Percentiles rank a stretch among this genome's conserved stretches.
These are phyloP conservation scores for Helicocarpus griseus DNA, from an alignment of 2,329 filamentous ascomycete genomes.

Conservation along the genomic window DNA sequence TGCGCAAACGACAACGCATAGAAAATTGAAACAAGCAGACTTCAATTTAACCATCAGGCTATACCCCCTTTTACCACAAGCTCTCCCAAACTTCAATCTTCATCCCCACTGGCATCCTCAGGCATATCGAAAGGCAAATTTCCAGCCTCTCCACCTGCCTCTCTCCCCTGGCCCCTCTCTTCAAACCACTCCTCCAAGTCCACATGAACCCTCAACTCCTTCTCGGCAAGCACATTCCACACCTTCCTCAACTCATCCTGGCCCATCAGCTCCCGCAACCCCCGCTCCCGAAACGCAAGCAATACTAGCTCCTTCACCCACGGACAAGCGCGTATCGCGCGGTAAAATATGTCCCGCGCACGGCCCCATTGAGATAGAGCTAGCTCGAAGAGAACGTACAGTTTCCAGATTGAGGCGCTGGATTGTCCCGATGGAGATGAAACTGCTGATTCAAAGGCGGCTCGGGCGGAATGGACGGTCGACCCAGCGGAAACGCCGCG, in stretches of 20 bases:
- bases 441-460: constrained; percentile 47
- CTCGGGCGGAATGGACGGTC: constrained; percentile 44
- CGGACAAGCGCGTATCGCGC: constrained; percentile 48
- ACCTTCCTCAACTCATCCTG: constrained; percentile 43
- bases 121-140: constrained; percentile 20
- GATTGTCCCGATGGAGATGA: constrained; percentile 23
- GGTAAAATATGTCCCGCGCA: constrained; percentile 45
- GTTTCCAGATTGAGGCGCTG: constrained; percentile 41
- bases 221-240: constrained; percentile 50
- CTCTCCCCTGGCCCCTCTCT: constrained; percentile 17
- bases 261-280: constrained; percentile 27
- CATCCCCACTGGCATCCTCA: constrained; percentile 22
- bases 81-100: constrained; percentile 6
- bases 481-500: constrained; percentile 34
- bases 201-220: constrained; percentile 50
- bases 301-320: constrained; percentile 55
- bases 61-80: not conserved
- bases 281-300: constrained; percentile 42
- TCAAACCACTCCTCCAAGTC: constrained; percentile 40
- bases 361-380: constrained; percentile 28
- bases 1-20: not conserved
- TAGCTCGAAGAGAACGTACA: constrained; percentile 43
- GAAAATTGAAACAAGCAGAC: not conserved
- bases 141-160: constrained; percentile 1
- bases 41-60: not conserved